Evolutionary conservation across 805 yeast genomes (phyloP).

Genomic region (Saccharomycopsis fibuligera): DNA sequence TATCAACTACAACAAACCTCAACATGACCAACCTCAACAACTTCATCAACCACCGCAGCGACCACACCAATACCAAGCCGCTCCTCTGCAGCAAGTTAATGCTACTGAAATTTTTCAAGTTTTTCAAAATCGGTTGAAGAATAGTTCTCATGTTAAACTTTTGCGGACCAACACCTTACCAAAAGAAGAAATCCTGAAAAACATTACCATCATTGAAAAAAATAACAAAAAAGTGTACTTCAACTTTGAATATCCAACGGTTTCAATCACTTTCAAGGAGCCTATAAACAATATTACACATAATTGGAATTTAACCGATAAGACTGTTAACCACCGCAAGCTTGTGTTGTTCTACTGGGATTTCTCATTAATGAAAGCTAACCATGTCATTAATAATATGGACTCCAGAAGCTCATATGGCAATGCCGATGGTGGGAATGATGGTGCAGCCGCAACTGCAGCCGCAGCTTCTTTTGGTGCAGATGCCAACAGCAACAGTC

Average conservation of each 20-base stretch:
- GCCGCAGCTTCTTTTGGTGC: not conserved
- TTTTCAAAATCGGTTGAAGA: slow-evolving; percentile 9
- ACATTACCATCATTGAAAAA: slow-evolving; percentile 16
- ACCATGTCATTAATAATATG: slow-evolving; percentile 26
- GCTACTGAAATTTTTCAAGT: slow-evolving; percentile 9
- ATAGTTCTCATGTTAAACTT: slow-evolving; percentile 13
- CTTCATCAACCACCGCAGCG: not conserved
- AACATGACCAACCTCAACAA: not conserved
- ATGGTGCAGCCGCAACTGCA: not conserved
- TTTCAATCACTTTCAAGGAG: slow-evolving; percentile 21
- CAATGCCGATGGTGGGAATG: not conserved
- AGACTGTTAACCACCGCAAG: slow-evolving; percentile 32
- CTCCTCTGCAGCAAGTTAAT: not conserved
- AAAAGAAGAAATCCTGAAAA: slow-evolving; percentile 17
- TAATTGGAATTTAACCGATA: slow-evolving; percentile 40
- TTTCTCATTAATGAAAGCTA: slow-evolving; percentile 21
- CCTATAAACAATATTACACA: slow-evolving; percentile 31
- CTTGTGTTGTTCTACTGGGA: slow-evolving; percentile 39
- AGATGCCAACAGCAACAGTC: not conserved
- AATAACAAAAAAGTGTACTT: slow-evolving; percentile 18
- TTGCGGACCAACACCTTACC: slow-evolving; percentile 20
- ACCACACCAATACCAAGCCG: not conserved
- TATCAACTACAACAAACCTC: not conserved
- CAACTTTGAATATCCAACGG: slow-evolving; percentile 22
- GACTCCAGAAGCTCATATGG: slow-evolving; percentile 17